phyloP scores from a whole-genome alignment of 1,284 basidiomycete species.

The Kalmanozyma brasiliensis region DNA sequence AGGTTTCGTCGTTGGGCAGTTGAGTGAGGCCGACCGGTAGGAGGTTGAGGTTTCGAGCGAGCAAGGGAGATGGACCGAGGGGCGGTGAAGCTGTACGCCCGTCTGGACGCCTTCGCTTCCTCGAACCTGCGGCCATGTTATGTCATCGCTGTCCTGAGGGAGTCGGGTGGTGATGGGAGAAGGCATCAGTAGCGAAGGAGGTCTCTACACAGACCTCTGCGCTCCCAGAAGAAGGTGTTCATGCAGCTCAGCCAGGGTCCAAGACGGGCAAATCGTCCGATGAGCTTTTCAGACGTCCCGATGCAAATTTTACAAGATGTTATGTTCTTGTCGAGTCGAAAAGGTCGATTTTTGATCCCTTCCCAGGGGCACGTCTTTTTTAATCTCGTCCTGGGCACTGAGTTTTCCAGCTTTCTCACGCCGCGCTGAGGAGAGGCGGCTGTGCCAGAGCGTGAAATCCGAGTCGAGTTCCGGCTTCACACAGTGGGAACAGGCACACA shows the following conservation, averaged over 20 bases:
- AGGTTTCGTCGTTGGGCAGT: conserved; percentile 31
- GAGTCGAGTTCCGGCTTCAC: too few relatives aligned
- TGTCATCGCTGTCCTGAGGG: neutral
- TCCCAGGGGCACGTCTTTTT: conserved; percentile 10
- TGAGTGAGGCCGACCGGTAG: conserved; percentile 40
- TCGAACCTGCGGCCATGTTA: conserved; percentile 28
- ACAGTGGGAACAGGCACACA: too few relatives aligned
- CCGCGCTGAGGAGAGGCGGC: too few relatives aligned
- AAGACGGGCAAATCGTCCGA: conserved; percentile 6
- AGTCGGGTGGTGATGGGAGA: too few relatives aligned
- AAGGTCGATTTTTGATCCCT: conserved; percentile 20
- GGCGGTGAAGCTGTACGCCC: conserved; percentile 35
- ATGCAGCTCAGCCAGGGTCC: conserved; percentile 19
- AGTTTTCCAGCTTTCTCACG: conserved; percentile 13
- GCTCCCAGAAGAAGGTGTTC: too few relatives aligned
- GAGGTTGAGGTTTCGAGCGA: conserved; percentile 34
- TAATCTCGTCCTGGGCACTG: conserved; percentile 7
- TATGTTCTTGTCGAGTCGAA: neutral
- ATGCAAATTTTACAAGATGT: neutral
- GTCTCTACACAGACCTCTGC: too few relatives aligned
- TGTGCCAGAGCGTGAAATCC: too few relatives aligned
- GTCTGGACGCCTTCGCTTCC: conserved; percentile 39
- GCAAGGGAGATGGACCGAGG: conserved; percentile 28
- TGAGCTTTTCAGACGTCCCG: neutral
- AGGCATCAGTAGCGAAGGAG: too few relatives aligned